phyloP scores from a whole-genome alignment of 176 grass and related monocot genomes.

The Oryza meyeriana region DNA sequence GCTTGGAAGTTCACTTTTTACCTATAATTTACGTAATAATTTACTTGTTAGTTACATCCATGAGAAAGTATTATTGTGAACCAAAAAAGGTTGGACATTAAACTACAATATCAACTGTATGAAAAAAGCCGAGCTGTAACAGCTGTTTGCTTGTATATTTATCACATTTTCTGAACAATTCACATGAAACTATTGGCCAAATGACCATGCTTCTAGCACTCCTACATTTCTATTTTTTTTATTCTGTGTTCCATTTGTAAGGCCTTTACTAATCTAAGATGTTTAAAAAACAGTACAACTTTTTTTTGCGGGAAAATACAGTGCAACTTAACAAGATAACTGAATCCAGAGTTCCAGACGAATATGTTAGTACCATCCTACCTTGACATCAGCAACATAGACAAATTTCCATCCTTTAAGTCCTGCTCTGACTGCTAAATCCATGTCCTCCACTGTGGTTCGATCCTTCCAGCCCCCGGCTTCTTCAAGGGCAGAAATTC shows the following conservation, averaged over 20 bases:
- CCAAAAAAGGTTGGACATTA: neutral
- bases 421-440: constrained; percentile 84
- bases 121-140: neutral
- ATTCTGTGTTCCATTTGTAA: neutral
- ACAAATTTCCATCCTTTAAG: constrained; percentile 95
- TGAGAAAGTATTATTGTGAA: constrained; percentile 17
- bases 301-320: too few relatives aligned
- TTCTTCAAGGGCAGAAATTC: constrained; percentile 79
- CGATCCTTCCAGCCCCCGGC: constrained; percentile 94
- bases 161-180: neutral
- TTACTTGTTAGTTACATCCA: constrained; percentile 6
- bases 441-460: constrained; percentile 99
- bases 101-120: neutral
- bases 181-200: neutral
- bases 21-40: constrained; percentile 46
- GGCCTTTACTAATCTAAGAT: neutral
- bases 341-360: neutral
- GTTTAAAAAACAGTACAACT: neutral
- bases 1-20: constrained; percentile 91
- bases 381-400: constrained; percentile 84
- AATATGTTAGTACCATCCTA: constrained; percentile 26
- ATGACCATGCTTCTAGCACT: neutral
- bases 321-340: neutral
- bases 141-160: neutral
- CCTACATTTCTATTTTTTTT: neutral